Evolutionary conservation across 1,284 basidiomycete genomes (phyloP).

Genomic region (Grifola frondosa): DNA sequence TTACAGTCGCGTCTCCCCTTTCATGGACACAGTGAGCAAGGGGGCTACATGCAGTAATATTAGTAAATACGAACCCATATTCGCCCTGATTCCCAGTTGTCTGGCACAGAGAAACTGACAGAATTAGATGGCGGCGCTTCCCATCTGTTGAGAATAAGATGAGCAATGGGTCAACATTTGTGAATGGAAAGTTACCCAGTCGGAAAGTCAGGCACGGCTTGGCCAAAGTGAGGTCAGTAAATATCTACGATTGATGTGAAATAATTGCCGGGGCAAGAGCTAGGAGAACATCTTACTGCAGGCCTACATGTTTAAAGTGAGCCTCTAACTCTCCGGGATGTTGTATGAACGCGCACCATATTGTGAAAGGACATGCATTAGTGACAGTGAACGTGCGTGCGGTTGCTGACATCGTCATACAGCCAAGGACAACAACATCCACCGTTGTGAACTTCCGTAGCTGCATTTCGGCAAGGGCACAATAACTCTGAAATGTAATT

Average conservation of each 20-base stretch:
- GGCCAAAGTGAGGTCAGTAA: slow-evolving; percentile 25
- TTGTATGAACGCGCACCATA: slow-evolving; percentile 26
- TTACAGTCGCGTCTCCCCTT: slow-evolving; percentile 40
- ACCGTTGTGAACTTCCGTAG: no score
- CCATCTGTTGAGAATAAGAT: slow-evolving; percentile 25
- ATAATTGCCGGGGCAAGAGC: background rate
- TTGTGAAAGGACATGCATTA: slow-evolving; percentile 35
- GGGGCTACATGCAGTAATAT: background rate
- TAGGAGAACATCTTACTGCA: slow-evolving; percentile 20
- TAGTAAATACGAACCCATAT: slow-evolving; percentile 32
- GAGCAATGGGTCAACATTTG: no score
- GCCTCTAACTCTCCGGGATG: background rate
- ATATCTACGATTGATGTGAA: slow-evolving; percentile 18
- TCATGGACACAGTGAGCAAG: background rate
- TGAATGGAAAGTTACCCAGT: slow-evolving; percentile 20
- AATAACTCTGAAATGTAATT: no score
- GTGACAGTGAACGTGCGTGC: slow-evolving; percentile 32
- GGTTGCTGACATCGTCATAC: no score
- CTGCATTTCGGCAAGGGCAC: no score
- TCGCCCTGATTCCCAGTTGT: slow-evolving; percentile 40
- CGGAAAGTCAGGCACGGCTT: slow-evolving; percentile 25
- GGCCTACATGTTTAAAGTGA: slow-evolving; percentile 20
- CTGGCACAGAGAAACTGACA: slow-evolving; percentile 34
- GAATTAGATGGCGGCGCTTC: slow-evolving; percentile 30
- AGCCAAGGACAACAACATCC: no score